Evolutionary conservation across 768 basidiomycete species (phyloP), one percentile per base, ranked within the genome.

Genomic region (Suillus plorans): DNA sequence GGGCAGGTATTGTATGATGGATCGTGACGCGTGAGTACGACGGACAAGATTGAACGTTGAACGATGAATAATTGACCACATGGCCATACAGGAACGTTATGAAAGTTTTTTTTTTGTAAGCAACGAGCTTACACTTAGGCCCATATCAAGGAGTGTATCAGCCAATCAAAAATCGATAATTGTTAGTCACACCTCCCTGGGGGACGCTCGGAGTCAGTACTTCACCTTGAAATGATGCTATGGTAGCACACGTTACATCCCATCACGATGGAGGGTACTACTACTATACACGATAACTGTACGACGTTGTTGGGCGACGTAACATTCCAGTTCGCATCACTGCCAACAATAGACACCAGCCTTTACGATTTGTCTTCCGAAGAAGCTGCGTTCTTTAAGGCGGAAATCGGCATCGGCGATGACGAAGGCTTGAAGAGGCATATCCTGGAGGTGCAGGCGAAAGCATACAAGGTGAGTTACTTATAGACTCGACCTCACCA

Each of bases 341-440:
- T 58, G 9, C 22, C 57, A 41, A 10, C 8, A 41, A 22, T 10
- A n/a, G 37, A 58, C 22, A 10, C 14, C 37, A 25, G 16, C 57
- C 39, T 58, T 10, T 67, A 65, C 37, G n/a, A 5, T 1, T 22
- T 68, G 41, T 28, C 64, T 36, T 16, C 57, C 9, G 62, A 56
- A 39, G 67, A 63, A n/a, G 52, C 56, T 9, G 63, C 44, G 7
- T 76, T 76, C 55, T 66, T 76, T 63, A 73, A 71, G 60, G 39
- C 42, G 7, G 62, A 69, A 61, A 72, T 68, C 20, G 71, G 73
- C 1, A 76, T 76, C 39, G 52, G 68, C 14, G 70, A 74, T 37
- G 72, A 71, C 5, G 64, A 73, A 2, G 63, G 49, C 22, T 61
- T 77, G 56, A 73, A 72, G 61, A 39, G 59, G 14, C 74, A 76